Percentiles rank a stretch among this genome's conserved stretches.
Evolutionary conservation across 805 yeast genomes (phyloP).

Genomic region (Candida stauntonica): DNA sequence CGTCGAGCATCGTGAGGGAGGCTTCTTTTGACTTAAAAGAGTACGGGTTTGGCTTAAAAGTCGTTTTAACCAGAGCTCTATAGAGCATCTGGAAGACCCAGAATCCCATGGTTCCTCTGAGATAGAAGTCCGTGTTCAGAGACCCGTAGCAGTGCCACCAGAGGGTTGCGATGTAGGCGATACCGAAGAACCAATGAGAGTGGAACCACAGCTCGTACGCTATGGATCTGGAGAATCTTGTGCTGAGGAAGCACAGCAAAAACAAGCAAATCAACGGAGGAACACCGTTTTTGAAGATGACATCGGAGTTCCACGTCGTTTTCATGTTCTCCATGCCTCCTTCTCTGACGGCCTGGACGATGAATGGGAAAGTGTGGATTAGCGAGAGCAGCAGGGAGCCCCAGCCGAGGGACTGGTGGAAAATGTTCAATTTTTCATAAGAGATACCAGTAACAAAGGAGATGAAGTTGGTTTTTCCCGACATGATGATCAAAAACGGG

Average conservation of each 20-base stretch:
- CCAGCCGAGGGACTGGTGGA: conserved; percentile 40
- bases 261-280: conserved; percentile 44
- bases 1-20: conserved; percentile 21
- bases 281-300: conserved; percentile 37
- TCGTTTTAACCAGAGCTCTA: conserved; percentile 41
- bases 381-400: conserved; percentile 41
- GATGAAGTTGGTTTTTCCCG: conserved; percentile 50
- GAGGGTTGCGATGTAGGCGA: conserved; percentile 44
- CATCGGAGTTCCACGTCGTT: conserved; percentile 23
- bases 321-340: conserved; percentile 40
- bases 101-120: conserved; percentile 47
- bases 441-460: conserved; percentile 47
- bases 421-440: conserved; percentile 49
- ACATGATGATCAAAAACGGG: conserved; percentile 45
- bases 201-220: conserved; percentile 47
- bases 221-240: conserved; percentile 35
- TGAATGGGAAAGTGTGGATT: conserved; percentile 49
- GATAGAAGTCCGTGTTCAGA: conserved; percentile 37
- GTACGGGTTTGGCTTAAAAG: conserved; percentile 39
- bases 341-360: conserved; percentile 39
- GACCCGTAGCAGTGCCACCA: conserved; percentile 39
- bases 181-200: conserved; percentile 49
- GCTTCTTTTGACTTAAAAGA: conserved; percentile 38
- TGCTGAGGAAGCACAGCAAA: conserved; percentile 40
- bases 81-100: conserved; percentile 47